phyloP scores from a whole-genome alignment of 768 basidiomycete genomes.

The Auriscalpium vulgare region DNA sequence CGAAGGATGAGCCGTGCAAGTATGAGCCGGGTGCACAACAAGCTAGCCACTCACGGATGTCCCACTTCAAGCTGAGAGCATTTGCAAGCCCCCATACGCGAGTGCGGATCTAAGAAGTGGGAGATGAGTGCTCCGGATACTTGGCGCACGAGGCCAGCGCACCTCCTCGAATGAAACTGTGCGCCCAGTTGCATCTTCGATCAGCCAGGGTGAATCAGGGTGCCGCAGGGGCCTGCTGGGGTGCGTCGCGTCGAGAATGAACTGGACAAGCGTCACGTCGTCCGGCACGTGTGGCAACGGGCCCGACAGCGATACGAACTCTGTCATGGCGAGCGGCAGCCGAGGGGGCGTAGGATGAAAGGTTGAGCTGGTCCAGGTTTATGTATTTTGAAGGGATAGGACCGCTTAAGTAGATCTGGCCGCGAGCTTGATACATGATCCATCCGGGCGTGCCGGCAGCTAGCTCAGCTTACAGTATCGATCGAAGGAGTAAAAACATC shows the following conservation, averaged over 20 bases:
- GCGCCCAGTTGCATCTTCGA: conserved; percentile 34
- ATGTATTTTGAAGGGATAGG: too few relatives aligned
- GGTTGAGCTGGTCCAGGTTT: too few relatives aligned
- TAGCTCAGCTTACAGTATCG: too few relatives aligned
- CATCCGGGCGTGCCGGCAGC: too few relatives aligned
- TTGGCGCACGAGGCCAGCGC: neutral
- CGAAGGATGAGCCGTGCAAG: neutral
- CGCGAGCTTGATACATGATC: too few relatives aligned
- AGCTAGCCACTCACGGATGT: conserved; percentile 22
- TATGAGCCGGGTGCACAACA: neutral
- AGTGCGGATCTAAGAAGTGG: conserved; percentile 23
- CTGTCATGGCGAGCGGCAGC: conserved; percentile 5
- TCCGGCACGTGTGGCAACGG: conserved; percentile 14
- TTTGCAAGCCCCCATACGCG: conserved; percentile 33
- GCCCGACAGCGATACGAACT: conserved; percentile 5
- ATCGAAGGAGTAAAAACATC: too few relatives aligned
- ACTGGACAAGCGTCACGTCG: conserved; percentile 17
- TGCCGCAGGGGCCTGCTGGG: conserved; percentile 6
- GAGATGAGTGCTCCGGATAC: neutral
- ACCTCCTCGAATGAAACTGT: conserved; percentile 31
- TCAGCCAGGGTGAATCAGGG: conserved; percentile 27
- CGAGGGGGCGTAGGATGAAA: too few relatives aligned
- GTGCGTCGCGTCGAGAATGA: conserved; percentile 17
- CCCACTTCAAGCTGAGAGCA: conserved; percentile 26
- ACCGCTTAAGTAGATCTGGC: too few relatives aligned